These are phyloP conservation scores for Calocera viscosa DNA, from an alignment of 768 basidiomycete species.

Conservation along the genomic window DNA sequence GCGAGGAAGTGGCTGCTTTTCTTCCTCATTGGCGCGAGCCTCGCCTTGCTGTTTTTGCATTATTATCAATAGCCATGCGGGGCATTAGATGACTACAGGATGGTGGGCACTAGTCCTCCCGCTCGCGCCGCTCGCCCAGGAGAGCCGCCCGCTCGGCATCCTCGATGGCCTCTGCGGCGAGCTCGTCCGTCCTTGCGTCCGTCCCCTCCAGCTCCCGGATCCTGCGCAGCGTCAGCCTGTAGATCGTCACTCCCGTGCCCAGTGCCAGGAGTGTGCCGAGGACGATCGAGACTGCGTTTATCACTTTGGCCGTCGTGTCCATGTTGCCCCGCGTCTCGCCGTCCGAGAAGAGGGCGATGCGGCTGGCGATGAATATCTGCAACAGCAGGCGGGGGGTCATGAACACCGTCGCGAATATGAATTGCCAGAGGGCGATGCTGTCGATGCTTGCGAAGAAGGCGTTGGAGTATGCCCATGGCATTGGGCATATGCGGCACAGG, in stretches of 20 bases:
- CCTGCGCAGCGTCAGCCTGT: constrained; percentile 48
- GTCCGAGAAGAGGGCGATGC: constrained; percentile 61
- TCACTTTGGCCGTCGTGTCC: constrained; percentile 59
- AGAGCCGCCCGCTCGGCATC: constrained; percentile 29
- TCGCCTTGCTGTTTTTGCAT: constrained; percentile 86
- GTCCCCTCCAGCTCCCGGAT: constrained; percentile 43
- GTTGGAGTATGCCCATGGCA: constrained; percentile 84
- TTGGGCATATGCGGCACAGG: constrained; percentile 65
- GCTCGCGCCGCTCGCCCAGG: neutral
- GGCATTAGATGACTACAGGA: too few species aligned
- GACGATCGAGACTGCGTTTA: constrained; percentile 49
- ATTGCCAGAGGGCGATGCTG: constrained; percentile 62
- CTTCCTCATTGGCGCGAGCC: constrained; percentile 82
- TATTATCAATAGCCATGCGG: constrained; percentile 39
- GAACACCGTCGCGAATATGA: constrained; percentile 57
- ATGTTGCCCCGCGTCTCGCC: constrained; percentile 59
- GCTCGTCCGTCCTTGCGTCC: constrained; percentile 38
- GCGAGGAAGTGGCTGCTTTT: constrained; percentile 79
- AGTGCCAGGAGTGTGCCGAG: constrained; percentile 48
- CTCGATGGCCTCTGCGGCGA: constrained; percentile 48
- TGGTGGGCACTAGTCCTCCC: constrained; percentile 8
- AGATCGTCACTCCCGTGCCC: constrained; percentile 57
- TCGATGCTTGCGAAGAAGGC: constrained; percentile 54
- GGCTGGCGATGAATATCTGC: constrained; percentile 66
- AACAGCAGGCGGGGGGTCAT: constrained; percentile 59